These are phyloP conservation scores for Botrytis byssoidea DNA, from an alignment of 2,329 filamentous ascomycete species.

Conservation along the genomic window DNA sequence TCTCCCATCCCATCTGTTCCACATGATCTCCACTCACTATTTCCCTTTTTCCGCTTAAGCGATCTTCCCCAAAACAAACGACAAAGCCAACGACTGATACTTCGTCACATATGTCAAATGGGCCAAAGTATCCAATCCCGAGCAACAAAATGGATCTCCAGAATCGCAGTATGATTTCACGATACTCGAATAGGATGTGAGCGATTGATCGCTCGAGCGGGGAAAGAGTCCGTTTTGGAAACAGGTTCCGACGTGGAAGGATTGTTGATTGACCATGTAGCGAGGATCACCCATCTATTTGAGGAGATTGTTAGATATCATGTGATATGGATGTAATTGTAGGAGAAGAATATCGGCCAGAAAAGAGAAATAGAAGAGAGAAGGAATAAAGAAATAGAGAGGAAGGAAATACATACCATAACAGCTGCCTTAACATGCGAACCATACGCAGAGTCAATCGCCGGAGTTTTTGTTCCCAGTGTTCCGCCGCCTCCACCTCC, in stretches of 20 bases:
- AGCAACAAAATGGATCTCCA: conserved; percentile 8
- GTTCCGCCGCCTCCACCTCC: neutral
- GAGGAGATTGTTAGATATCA: neutral
- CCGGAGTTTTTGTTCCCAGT: neutral
- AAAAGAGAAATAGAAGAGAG: neutral
- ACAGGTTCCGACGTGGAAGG: conserved; percentile 10
- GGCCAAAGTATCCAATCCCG: neutral
- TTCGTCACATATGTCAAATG: neutral
- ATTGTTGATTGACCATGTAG: neutral
- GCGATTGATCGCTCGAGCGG: neutral
- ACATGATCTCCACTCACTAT: neutral
- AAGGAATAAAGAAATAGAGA: no score
- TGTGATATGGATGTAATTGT: neutral
- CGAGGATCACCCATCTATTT: conserved; percentile 5
- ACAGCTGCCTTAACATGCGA: neutral
- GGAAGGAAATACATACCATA: neutral
- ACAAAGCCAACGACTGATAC: neutral
- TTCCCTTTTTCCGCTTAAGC: neutral
- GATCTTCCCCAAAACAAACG: conserved; percentile 8
- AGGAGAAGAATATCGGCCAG: accelerated
- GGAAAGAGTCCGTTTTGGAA: conserved; percentile 14
- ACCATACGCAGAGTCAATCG: neutral
- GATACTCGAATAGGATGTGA: neutral
- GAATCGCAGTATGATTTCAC: conserved; percentile 7
- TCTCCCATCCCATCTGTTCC: no score